phyloP scores from a whole-genome alignment of 208 protist species.

The Blechomonas ayalai region DNA sequence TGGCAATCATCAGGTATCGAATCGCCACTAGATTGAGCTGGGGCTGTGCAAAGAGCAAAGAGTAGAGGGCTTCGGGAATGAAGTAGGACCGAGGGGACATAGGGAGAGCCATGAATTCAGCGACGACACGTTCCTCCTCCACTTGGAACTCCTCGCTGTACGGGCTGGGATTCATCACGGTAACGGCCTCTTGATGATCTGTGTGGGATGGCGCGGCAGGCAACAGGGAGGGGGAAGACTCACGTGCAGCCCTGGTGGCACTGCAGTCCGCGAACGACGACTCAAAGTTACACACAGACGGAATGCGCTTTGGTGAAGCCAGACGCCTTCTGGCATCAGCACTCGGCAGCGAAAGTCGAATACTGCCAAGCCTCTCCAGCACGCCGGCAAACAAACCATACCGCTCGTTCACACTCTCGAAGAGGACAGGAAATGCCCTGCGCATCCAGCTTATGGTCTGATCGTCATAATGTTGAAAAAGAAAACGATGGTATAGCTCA shows the following conservation, averaged over 20 bases:
- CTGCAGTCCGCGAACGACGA: too few species aligned
- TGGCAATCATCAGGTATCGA: slow-evolving; percentile 36
- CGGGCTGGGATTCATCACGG: slow-evolving; percentile 19
- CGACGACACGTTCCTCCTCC: slow-evolving; percentile 31
- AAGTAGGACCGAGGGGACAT: slow-evolving; percentile 42
- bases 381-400: too few species aligned
- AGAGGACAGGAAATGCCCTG: slow-evolving; percentile 5
- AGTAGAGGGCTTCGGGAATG: slow-evolving; percentile 48
- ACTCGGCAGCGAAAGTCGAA: too few species aligned
- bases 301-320: too few species aligned
- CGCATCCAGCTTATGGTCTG: slow-evolving; percentile 4
- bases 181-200: too few species aligned
- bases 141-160: slow-evolving; percentile 38
- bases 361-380: too few species aligned
- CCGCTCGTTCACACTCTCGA: slow-evolving; percentile 34
- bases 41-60: slow-evolving; percentile 29
- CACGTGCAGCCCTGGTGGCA: too few species aligned
- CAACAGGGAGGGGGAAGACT: background rate
- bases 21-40: slow-evolving; percentile 24
- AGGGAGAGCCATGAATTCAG: slow-evolving; percentile 35
- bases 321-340: too few species aligned
- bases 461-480: slow-evolving; percentile 18
- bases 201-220: background rate
- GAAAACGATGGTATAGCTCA: slow-evolving; percentile 36
- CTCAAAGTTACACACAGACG: too few species aligned